Evolutionary conservation across 1,139 yeast species (phyloP), one percentile per base, ranked within the genome.

Genomic region (Pneumocystis jirovecii): DNA sequence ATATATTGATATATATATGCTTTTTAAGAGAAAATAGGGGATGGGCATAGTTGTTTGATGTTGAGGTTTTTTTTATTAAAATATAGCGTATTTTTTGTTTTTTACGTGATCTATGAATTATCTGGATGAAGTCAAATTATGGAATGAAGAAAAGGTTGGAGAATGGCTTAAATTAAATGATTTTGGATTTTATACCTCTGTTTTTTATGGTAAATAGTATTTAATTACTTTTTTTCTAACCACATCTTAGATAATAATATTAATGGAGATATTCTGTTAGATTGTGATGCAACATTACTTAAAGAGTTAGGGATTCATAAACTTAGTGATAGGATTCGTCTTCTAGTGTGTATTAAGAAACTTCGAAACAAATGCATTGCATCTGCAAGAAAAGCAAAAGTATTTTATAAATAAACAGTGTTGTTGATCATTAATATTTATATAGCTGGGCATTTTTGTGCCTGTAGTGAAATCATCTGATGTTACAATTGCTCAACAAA

Each of bases 271-370:
- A 76, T 89, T 5, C 73, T 88, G 17, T 77, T 83, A 1, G 87
- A 83, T 68, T 75, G 90, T 63, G 96, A 89, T 72, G 79, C 82
- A 56, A 79, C 76, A n/a, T 82, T 90, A 0, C 79, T 93, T 65
- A 81, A 81, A 65, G 95, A 87, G 68, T 74, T 93, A 8, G 97
- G 96, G 0, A 76, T 93, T n/a, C 70, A 70, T 25, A 86, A 83
- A 70, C 82, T 93, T 10, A 97, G 97, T 0, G 97, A 93, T 73
- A 78, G 97, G 44, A 79, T 93, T 45, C 78, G 86, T 44, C 73
- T 89, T 8, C 84, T 83, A 70, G 77, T 83, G 29, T 84, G 86
- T 66, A 69, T 78, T 57, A 71, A 71, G 61, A 66, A 68, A n/a
- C 70, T 76, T 19, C 69, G 73, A 21, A 61, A 61, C 45, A 68